These are phyloP conservation scores for Diaporthe sp. DNA, from an alignment of 2,329 filamentous ascomycete genomes.

Conservation along the genomic window DNA sequence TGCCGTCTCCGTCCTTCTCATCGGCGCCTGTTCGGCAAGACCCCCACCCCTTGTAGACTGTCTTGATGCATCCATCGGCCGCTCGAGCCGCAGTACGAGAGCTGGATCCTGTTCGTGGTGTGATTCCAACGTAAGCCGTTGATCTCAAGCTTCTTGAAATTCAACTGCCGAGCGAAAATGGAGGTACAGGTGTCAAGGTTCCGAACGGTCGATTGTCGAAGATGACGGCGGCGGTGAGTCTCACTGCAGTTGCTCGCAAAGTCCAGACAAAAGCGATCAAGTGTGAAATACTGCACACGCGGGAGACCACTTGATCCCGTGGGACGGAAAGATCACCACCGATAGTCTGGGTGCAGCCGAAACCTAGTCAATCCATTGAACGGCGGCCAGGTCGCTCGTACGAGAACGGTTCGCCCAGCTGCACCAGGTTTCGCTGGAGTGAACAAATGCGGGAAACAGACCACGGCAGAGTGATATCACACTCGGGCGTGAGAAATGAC, in stretches of 20 bases:
- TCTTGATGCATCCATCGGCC: background rate
- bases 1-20: background rate
- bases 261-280: background rate
- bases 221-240: slow-evolving; percentile 22
- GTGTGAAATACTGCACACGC: background rate
- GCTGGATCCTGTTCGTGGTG: background rate
- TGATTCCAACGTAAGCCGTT: background rate
- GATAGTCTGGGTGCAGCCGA: slow-evolving; percentile 15
- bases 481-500: background rate
- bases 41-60: background rate
- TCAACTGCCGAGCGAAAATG: background rate
- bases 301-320: background rate
- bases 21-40: background rate
- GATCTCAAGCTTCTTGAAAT: background rate
- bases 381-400: slow-evolving; percentile 10
- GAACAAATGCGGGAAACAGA: background rate
- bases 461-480: background rate
- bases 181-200: background rate
- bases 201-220: background rate
- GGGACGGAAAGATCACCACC: background rate
- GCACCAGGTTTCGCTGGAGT: background rate
- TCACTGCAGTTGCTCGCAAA: background rate
- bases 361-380: background rate
- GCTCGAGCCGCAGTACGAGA: background rate
- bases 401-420: background rate